Evolutionary conservation across 306 rosid genomes (phyloP), one percentile per base, ranked within the genome.

Genomic region (Mucuna pruriens): DNA sequence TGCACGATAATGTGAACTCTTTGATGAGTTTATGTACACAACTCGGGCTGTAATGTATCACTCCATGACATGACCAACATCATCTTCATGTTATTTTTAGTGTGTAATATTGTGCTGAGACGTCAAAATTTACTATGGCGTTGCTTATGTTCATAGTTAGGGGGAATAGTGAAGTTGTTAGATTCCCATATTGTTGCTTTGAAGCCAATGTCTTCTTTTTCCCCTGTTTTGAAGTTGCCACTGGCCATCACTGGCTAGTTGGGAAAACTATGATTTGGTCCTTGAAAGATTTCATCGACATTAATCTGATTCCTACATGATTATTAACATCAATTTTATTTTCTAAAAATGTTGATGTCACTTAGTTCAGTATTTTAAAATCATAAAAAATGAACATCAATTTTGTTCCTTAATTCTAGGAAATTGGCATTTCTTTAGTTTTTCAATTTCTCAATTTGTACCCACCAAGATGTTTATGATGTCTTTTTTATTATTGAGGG

Each of bases 1-100:
- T 96, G 99, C 91, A 80, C 83, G 77, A 90, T 93, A 77, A 93
- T 96, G 99, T 96, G 82, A 90, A 74, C 29, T 71, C 74, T 81
- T 44, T 77, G 84, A 66, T 44, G 87, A 84, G 82, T 81, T 84
- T 83, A 78, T 86, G 90, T 49, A 74, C 13, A 19, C 29, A 54
- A 81, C 71, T 80, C 67, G 63, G 39, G 69, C 17, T 78, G 86
- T 85, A 86, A 76, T 36, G 60, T 79, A 74, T 80, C 74, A 74
- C 81, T 79, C 74, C 65, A 54, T 58, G 46, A 58, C 78, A 76
- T 86, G 72, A 40, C 20, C 44, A 81, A 77, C 64, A 60, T 71
- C 74, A 74, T 69, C 83, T 63, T 75, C 67, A 39, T 55, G 63
- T 83, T 69, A n/a, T n/a, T n/a, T n/a, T n/a, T n/a, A 31, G 74